These are phyloP conservation scores for Przewalskia tangutica DNA, from an alignment of 257 asterid genomes.

Conservation along the genomic window DNA sequence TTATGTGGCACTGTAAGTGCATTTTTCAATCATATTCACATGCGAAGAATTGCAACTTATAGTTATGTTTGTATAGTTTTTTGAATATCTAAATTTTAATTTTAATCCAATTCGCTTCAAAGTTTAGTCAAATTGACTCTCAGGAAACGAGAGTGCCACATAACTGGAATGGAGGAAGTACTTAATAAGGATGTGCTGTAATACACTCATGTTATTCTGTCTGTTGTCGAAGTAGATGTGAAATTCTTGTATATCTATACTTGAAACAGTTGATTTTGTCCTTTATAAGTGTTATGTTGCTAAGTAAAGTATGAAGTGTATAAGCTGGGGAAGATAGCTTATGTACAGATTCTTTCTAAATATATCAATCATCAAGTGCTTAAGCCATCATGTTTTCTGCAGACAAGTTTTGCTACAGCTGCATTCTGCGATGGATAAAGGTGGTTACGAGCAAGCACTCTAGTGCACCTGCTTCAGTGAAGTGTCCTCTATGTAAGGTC, in stretches of 20 bases:
- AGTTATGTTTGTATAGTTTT: too few relatives aligned
- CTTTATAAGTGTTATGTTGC: neutral
- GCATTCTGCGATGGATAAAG: slow-evolving; percentile 58
- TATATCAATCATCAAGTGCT: neutral
- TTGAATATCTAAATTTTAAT: too few relatives aligned
- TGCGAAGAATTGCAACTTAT: too few relatives aligned
- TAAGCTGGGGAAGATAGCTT: neutral
- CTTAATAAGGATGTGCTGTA: too few relatives aligned
- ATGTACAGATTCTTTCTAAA: neutral
- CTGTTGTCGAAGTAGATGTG: neutral
- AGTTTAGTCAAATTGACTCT: too few relatives aligned
- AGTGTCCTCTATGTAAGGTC: slow-evolving; percentile 84
- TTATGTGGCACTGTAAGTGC: too few relatives aligned
- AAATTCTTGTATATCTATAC: neutral
- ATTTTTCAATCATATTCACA: too few relatives aligned
- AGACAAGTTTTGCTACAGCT: slow-evolving; percentile 69
- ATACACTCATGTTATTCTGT: too few relatives aligned
- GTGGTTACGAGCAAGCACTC: slow-evolving; percentile 34
- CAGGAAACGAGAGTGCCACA: too few relatives aligned
- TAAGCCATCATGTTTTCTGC: slow-evolving; percentile 19
- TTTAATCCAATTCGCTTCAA: too few relatives aligned
- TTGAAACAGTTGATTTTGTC: neutral
- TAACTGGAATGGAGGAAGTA: too few relatives aligned
- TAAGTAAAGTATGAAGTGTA: neutral
- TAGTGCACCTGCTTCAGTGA: slow-evolving; percentile 30